Conservation (phyloP, 208 protist genomes). For the Acanthamoeba triangularis region DNA sequence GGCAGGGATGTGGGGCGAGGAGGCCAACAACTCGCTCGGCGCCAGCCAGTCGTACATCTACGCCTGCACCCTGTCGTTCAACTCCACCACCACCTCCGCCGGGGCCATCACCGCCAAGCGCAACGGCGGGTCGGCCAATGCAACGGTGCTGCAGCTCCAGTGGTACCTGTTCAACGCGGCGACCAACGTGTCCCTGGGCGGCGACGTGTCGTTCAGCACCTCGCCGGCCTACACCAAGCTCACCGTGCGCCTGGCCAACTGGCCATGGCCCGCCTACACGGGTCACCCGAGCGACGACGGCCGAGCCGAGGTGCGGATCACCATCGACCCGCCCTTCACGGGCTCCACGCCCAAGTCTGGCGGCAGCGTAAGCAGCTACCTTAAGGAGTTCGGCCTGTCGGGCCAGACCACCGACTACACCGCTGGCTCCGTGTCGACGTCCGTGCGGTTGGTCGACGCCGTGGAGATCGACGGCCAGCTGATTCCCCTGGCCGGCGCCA, state of each 20-base stretch:
- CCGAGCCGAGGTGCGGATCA: neutral
- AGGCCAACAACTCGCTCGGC: neutral
- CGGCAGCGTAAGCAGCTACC: neutral
- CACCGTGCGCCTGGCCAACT: conserved; percentile 2
- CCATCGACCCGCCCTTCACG: neutral
- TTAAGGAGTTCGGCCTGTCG: neutral
- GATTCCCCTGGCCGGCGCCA: neutral
- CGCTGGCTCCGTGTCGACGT: neutral
- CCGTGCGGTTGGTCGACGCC: neutral
- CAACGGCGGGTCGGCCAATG: neutral
- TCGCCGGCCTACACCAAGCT: conserved; percentile 1
- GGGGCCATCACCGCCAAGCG: neutral
- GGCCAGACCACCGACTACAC: neutral
- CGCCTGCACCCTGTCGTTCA: neutral
- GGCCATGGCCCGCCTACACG: neutral
- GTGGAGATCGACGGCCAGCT: neutral
- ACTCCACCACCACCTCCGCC: neutral
- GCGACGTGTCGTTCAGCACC: neutral
- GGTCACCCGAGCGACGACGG: neutral
- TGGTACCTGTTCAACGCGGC: neutral
- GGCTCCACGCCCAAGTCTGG: neutral
- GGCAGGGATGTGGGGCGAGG: neutral
- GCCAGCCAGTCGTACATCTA: neutral
- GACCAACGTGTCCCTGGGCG: neutral
- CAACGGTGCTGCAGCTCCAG: neutral